Base-by-base conservation (phyloP, 768 basidiomycete genomes). In the Boletus reticulatus region DNA sequence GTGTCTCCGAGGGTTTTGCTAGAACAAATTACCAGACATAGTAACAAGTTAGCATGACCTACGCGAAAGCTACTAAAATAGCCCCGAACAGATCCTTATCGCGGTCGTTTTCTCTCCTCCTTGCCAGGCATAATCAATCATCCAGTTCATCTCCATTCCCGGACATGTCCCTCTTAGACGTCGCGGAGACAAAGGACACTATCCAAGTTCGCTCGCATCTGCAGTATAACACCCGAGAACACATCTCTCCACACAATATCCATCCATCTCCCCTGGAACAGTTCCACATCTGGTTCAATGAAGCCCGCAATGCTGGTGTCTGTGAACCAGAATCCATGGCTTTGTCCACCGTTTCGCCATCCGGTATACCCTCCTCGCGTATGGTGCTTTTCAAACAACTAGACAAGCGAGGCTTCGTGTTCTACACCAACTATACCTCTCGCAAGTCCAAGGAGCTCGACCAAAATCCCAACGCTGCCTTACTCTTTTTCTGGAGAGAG, bases 381-480 rank as follows among this genome's bases (percentile, higher is more conserved):
- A 82, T 92, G 72, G 94, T 98, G 52, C 85, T 98, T 56, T 84
- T 98, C 67, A 97, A 95, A 73, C 83, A 93, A 67, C 84, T 92
- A 64, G 97, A 98, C 76, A 66, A 79, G 31, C 84, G 78, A 52
- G 97, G 97, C 48, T 98, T 98, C 76, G 83, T 96, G 54, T 97
- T 98, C 76, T 99, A 83, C 80, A 98, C 96, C 32, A 99, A 99
- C 74, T 98, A 98, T 76, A 82, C 85, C 39, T 96, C 94, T 12
- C 84, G 95, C 61, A 99, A 98, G 75, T 94, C 92, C 4, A 67
- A 73, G 41, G 97, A 98, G 70, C 80, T 98, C 29, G 54, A 72
- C 7, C 79, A 75, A 38, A 94, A 94, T 67, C 91, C 92, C 0
- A 76, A 86, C 67, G 94, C 89, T 6, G 85, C 91, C 1, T 75